Evolutionary conservation across 1,139 yeast genomes (phyloP).

Genomic region (Lodderomyces elongisporus): DNA sequence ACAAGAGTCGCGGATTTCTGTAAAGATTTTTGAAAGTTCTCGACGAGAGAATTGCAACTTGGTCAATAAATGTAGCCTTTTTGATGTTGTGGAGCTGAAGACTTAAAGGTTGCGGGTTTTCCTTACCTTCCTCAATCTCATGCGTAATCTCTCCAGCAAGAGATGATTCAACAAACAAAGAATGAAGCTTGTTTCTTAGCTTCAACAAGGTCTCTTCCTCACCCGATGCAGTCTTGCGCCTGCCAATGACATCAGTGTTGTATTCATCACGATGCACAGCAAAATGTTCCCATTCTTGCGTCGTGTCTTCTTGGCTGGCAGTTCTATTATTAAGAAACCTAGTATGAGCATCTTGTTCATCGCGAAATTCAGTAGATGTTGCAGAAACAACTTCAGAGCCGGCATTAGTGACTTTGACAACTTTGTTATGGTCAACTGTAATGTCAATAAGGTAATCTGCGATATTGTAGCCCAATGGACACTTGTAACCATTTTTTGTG

Average conservation of each 20-base stretch:
- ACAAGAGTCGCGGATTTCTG: slow-evolving; percentile 79
- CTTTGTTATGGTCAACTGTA: slow-evolving; percentile 58
- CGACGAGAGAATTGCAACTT: slow-evolving; percentile 65
- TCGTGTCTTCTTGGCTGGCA: slow-evolving; percentile 48
- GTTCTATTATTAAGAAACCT: slow-evolving; percentile 24
- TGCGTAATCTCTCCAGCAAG: slow-evolving; percentile 43
- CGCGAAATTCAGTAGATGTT: slow-evolving; percentile 19
- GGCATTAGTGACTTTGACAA: slow-evolving; percentile 21
- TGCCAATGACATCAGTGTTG: slow-evolving; percentile 16
- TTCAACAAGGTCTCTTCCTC: slow-evolving; percentile 29
- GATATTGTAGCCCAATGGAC: slow-evolving; percentile 87
- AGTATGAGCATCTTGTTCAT: slow-evolving; percentile 34
- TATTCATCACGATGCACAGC: slow-evolving; percentile 82
- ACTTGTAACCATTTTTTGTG: slow-evolving; percentile 65
- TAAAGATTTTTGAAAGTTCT: slow-evolving; percentile 89
- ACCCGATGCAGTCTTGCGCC: slow-evolving; percentile 15
- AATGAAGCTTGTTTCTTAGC: slow-evolving; percentile 32
- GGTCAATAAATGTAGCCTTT: slow-evolving; percentile 57
- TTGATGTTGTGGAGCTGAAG: slow-evolving; percentile 33
- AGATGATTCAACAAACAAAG: slow-evolving; percentile 45
- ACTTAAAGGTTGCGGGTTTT: slow-evolving; percentile 28
- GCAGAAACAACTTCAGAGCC: slow-evolving; percentile 15
- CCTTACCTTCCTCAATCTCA: slow-evolving; percentile 40
- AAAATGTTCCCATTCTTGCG: slow-evolving; percentile 84
- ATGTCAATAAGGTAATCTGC: slow-evolving; percentile 92